Conservation (phyloP, 192 early-diverging fungal genomes). For the Gaertneriomyces semiglobifer region DNA sequence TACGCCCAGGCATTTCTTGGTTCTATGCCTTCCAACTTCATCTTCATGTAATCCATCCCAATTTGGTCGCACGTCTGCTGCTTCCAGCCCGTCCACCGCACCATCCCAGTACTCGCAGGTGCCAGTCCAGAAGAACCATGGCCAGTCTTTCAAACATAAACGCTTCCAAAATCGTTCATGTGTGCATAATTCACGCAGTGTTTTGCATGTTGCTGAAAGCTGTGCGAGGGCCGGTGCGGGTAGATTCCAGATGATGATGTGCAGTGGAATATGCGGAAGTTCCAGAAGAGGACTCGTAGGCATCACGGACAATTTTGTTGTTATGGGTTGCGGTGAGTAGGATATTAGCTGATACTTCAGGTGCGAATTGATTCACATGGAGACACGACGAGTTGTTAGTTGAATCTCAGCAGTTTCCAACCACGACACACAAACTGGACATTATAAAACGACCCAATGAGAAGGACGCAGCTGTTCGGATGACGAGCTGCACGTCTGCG, state of each 20-base stretch:
- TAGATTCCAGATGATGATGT: not conserved
- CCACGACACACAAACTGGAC: too few relatives aligned
- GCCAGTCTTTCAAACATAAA: slow-evolving; percentile 16
- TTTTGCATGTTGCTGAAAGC: not conserved
- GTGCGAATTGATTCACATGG: too few relatives aligned
- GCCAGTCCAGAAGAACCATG: slow-evolving; percentile 17
- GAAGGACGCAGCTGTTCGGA: too few relatives aligned
- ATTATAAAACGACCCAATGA: too few relatives aligned
- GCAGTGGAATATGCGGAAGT: too few relatives aligned
- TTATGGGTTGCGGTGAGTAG: too few relatives aligned
- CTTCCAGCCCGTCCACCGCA: not conserved
- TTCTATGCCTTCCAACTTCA: not conserved
- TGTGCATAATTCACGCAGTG: not conserved
- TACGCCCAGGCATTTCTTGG: not conserved
- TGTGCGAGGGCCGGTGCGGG: not conserved
- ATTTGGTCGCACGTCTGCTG: not conserved
- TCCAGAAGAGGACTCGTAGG: too few relatives aligned
- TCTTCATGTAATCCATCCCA: not conserved
- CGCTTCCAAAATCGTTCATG: slow-evolving; percentile 1
- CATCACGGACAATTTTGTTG: too few relatives aligned
- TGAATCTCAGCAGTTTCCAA: too few relatives aligned
- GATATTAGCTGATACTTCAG: too few relatives aligned
- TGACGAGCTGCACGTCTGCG: too few relatives aligned
- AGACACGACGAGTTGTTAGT: too few relatives aligned
- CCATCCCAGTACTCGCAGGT: not conserved